phyloP scores from a whole-genome alignment of 2,329 filamentous ascomycete species.

The Beauveria asiatica region DNA sequence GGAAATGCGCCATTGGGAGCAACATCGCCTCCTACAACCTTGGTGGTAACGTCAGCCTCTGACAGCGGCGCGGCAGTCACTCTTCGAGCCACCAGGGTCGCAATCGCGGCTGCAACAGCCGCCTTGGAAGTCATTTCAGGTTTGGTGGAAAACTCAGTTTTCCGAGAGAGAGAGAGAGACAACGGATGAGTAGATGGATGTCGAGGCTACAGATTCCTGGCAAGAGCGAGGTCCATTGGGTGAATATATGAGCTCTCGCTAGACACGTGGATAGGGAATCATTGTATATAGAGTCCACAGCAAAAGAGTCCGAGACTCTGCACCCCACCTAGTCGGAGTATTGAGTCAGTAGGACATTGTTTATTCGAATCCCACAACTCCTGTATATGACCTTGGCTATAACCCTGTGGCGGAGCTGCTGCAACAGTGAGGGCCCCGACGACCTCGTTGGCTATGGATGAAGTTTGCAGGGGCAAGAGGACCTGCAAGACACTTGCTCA shows the following conservation, averaged over 20 bases:
- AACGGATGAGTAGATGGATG: not conserved
- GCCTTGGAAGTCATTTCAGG: not conserved
- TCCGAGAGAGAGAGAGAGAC: not conserved
- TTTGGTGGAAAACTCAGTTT: not conserved
- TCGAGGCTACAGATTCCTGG: not conserved
- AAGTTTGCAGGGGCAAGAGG: not conserved
- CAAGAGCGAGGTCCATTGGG: not conserved
- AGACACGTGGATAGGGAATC: not conserved
- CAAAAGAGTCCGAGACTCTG: not conserved
- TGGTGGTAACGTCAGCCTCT: not conserved
- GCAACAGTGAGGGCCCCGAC: not conserved
- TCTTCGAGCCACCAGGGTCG: not conserved
- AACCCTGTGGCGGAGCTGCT: not conserved
- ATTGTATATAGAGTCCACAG: not conserved
- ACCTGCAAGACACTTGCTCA: not conserved
- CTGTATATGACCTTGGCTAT: not conserved
- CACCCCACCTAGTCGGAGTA: not conserved
- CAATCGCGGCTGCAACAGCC: not conserved
- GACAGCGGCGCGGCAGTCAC: not conserved
- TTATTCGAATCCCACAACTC: not conserved
- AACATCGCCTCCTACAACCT: not conserved
- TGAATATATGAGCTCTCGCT: not conserved
- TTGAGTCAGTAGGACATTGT: not conserved
- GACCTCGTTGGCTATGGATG: not conserved
- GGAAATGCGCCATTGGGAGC: not conserved